Base-by-base conservation (phyloP, 352 stramenopile species). In the Globisporangium paddicum region DNA sequence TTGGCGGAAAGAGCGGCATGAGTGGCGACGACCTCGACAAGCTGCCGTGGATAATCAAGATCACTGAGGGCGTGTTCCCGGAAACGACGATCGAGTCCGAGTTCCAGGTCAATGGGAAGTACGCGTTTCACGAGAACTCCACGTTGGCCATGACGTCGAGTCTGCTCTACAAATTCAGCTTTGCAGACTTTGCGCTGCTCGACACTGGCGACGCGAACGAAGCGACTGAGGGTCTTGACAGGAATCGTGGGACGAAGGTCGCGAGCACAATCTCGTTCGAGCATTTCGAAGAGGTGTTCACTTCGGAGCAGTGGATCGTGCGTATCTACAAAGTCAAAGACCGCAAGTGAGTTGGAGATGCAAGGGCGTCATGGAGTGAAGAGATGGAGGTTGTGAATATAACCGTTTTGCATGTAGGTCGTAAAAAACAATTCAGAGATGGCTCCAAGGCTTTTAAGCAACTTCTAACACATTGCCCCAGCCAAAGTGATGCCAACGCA, bases 121-220 rank as follows among this genome's bases (percentile, higher is more conserved):
- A 87, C 64, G 56, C 93, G 58, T 79, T 89, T 23, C 71, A 84
- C 41, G 73, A 86, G 40, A 82, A 86, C 30, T 82, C 82, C 14
- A 89, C 87, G 32, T 72, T 74, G 13, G 87, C 80, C 6, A 83
- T 98, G 77, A 77, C 68, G 11, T 74, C 96, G 55, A 97, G 87
- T 63, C 64, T 98, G 38, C 66, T 96, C 18, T 98, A 98, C 74
- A 98, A 98, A 65, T 78, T 98, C 35, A 95, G 84, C 64, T 97
- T 96, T 62, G 78, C 79, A 30, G 72, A 89, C 37, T 96, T 90
- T 52, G 74, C 76, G 49, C 63, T 74, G 47, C 67, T 87, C 2
- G 50, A 82, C 19, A 60, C 37, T 18, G 30, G 40, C n/a, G 47
- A 64, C 32, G 68, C 66, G 5, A 64, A 60, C 34, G 59, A 64